Conservation (phyloP, 345 rosid genomes). For the Jatropha curcas region DNA sequence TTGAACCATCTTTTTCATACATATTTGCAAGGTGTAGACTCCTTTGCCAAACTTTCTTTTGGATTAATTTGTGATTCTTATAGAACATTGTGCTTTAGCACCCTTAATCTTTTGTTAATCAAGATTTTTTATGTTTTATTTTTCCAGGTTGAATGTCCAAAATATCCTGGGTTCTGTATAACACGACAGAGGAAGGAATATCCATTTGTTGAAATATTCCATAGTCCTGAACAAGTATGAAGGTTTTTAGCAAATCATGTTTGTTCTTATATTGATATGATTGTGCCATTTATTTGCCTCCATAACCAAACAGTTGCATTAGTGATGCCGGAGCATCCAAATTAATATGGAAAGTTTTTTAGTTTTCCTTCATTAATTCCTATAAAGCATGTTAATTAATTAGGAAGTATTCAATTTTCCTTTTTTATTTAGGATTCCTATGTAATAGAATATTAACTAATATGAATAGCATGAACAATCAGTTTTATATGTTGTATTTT, state of each 20-base stretch:
- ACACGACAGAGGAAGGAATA: constrained; percentile 86
- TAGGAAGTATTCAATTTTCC: no score
- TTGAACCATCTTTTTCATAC: neutral
- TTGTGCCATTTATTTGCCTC: neutral
- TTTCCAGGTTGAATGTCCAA: constrained; percentile 95
- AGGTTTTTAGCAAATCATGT: constrained; percentile 1
- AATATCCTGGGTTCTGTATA: constrained; percentile 93
- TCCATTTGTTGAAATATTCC: constrained; percentile 89
- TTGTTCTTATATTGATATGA: constrained; percentile 8
- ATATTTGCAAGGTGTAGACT: neutral
- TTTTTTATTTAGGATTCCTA: no score
- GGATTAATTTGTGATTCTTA: neutral
- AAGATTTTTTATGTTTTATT: constrained; percentile 25
- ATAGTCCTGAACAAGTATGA: constrained; percentile 77
- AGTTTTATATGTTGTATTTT: no score
- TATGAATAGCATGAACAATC: no score
- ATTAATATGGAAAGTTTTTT: no score
- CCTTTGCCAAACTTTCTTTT: neutral
- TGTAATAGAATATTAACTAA: no score
- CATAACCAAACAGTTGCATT: neutral
- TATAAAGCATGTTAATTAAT: no score
- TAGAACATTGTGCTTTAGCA: neutral
- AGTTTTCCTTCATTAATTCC: no score
- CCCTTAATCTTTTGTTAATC: neutral
- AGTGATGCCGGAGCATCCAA: no score